These are phyloP conservation scores for Phoenix roebelenii DNA, from an alignment of 176 grass and related monocot genomes.

Conservation along the genomic window DNA sequence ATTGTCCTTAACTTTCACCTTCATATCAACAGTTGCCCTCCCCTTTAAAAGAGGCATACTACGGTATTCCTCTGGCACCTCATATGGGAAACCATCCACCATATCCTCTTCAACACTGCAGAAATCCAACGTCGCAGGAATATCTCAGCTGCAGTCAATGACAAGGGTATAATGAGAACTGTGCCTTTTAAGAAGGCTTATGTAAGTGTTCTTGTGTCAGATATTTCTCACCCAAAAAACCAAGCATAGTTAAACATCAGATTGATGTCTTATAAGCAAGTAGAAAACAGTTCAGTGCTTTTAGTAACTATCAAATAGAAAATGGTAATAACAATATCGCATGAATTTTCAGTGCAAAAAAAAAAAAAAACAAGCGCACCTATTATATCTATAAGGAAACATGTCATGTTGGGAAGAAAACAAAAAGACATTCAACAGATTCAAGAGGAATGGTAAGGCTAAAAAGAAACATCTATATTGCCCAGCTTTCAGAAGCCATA, in stretches of 20 bases:
- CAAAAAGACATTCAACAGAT: too few relatives aligned
- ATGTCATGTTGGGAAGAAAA: too few relatives aligned
- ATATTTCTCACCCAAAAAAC: constrained; percentile 15
- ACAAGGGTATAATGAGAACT: constrained; percentile 88
- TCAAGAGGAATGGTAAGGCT: too few relatives aligned
- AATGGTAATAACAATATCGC: too few relatives aligned
- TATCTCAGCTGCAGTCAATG: constrained; percentile 98
- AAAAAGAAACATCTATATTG: too few relatives aligned
- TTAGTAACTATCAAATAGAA: too few relatives aligned
- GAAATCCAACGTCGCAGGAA: constrained; percentile 91
- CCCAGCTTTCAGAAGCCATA: too few relatives aligned
- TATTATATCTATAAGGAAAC: too few relatives aligned
- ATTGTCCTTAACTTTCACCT: constrained; percentile 96
- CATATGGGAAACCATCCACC: constrained; percentile 85
- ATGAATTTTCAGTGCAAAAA: too few relatives aligned
- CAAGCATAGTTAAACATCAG: not conserved
- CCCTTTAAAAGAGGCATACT: constrained; percentile 94
- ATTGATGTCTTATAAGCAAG: too few relatives aligned
- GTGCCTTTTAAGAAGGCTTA: constrained; percentile 35
- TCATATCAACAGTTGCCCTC: constrained; percentile 93
- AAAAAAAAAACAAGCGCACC: too few relatives aligned
- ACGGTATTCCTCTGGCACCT: constrained; percentile 84
- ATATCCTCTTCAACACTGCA: constrained; percentile 99
- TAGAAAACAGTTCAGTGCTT: too few relatives aligned
- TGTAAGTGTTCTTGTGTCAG: constrained; percentile 28